phyloP scores from a whole-genome alignment of 2,329 filamentous ascomycete genomes.

The Diaporthe citriasiana region DNA sequence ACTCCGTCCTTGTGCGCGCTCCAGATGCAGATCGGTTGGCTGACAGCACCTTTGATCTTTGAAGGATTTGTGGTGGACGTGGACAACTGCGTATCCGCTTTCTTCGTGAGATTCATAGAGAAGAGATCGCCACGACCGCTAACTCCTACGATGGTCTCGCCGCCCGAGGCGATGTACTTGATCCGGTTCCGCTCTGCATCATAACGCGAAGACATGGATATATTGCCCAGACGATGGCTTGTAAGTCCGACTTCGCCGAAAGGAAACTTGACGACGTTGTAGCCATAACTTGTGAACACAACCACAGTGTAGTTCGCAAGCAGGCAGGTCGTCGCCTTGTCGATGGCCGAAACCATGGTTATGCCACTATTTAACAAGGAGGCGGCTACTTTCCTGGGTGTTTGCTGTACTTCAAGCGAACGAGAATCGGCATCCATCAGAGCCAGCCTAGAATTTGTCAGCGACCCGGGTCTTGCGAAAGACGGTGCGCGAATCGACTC shows the following conservation, averaged over 20 bases:
- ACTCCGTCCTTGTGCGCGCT: constrained; percentile 89
- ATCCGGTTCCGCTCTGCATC: constrained; percentile 78
- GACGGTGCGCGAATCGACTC: neutral
- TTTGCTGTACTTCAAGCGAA: constrained; percentile 85
- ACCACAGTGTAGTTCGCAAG: constrained; percentile 91
- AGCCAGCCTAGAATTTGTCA: constrained; percentile 67
- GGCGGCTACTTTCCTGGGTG: constrained; percentile 88
- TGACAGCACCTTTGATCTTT: constrained; percentile 88
- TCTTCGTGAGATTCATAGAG: constrained; percentile 82
- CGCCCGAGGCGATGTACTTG: constrained; percentile 83
- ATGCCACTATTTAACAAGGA: constrained; percentile 84
- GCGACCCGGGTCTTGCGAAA: neutral
- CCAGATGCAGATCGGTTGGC: constrained; percentile 87
- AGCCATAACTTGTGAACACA: constrained; percentile 96
- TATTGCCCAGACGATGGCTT: constrained; percentile 75
- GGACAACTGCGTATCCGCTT: constrained; percentile 70
- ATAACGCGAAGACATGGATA: constrained; percentile 75
- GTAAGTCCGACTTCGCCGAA: constrained; percentile 75
- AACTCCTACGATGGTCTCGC: constrained; percentile 91
- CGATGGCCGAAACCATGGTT: constrained; percentile 86
- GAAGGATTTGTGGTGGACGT: constrained; percentile 92
- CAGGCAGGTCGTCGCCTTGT: constrained; percentile 88
- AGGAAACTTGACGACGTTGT: constrained; percentile 90
- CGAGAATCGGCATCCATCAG: constrained; percentile 95
- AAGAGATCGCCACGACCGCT: constrained; percentile 90